A percentile compares a stretch with the other conserved stretches of the same genome.
phyloP scores from a whole-genome alignment of 139 green algal species.

The Coccomyxa sp. region DNA sequence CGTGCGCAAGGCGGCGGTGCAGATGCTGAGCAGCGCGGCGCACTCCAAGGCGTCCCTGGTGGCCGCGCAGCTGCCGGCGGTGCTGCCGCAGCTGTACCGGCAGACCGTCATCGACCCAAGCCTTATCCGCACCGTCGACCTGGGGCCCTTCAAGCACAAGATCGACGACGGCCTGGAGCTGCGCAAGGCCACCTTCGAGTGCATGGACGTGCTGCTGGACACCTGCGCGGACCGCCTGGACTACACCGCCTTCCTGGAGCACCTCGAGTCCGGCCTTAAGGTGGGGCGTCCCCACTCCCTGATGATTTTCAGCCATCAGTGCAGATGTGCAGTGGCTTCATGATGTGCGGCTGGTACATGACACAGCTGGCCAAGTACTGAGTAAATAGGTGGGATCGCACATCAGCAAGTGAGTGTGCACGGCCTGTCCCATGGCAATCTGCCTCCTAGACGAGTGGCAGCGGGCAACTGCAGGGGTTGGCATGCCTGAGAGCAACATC shows the following conservation, averaged over 20 bases:
- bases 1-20: conserved; percentile 79
- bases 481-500: no score
- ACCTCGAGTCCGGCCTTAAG: conserved; percentile 48
- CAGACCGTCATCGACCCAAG: conserved; percentile 72
- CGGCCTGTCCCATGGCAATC: no score
- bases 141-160: conserved; percentile 89
- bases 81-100: conserved; percentile 81
- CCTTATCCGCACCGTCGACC: conserved; percentile 81
- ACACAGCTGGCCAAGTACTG: no score
- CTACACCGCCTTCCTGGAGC: conserved; percentile 37
- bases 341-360: no score
- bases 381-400: no score
- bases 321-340: no score
- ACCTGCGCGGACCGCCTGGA: conserved; percentile 34
- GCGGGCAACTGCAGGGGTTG: no score
- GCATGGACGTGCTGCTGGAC: conserved; percentile 86
- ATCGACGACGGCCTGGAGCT: conserved; percentile 98
- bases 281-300: conserved; percentile 27
- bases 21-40: conserved; percentile 60
- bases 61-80: conserved; percentile 41
- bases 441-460: no score
- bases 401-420: no score
- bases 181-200: conserved; percentile 82
- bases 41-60: conserved; percentile 71
- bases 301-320: no score